Evolutionary conservation across 2,329 filamentous ascomycete species (phyloP).

Genomic region (Neonectria faginata): DNA sequence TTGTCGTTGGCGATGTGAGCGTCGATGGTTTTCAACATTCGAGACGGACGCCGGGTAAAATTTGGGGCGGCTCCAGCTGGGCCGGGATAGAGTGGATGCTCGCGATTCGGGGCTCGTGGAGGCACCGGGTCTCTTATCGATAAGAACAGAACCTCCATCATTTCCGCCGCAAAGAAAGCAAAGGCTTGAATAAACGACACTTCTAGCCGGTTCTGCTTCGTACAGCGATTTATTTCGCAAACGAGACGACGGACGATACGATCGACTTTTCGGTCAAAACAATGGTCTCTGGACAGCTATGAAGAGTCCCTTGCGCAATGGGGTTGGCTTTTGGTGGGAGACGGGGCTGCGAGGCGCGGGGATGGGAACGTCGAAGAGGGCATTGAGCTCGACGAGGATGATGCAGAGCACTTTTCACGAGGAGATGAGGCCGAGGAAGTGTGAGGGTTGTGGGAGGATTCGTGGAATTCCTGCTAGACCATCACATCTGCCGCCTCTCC

Average conservation of each 20-base stretch:
- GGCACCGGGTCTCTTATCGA: slow-evolving; percentile 41
- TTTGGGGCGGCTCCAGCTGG: slow-evolving; percentile 42
- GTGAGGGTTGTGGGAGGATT: slow-evolving; percentile 6
- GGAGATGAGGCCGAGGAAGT: background rate
- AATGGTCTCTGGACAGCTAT: slow-evolving; percentile 40
- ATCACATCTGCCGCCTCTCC: slow-evolving; percentile 13
- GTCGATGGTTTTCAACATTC: slow-evolving; percentile 29
- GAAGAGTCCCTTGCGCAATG: slow-evolving; percentile 43
- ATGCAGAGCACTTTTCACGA: background rate
- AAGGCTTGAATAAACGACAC: slow-evolving; percentile 9
- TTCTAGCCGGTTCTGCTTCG: background rate
- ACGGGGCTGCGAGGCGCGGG: slow-evolving; percentile 8
- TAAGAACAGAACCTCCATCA: slow-evolving; percentile 38
- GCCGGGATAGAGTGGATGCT: slow-evolving; percentile 31
- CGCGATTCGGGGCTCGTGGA: slow-evolving; percentile 6
- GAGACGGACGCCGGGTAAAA: slow-evolving; percentile 44
- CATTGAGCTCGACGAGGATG: slow-evolving; percentile 33
- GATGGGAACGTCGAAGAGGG: slow-evolving; percentile 31
- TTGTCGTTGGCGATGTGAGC: slow-evolving; percentile 27
- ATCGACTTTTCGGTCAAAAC: slow-evolving; percentile 12
- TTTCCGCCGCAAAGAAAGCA: slow-evolving; percentile 10
- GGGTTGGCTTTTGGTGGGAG: slow-evolving; percentile 32
- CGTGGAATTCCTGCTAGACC: background rate
- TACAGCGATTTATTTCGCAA: background rate
- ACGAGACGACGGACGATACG: background rate